A percentile compares a stretch with the other conserved stretches of the same genome.
Evolutionary conservation across 2,329 filamentous ascomycete species (phyloP).

Genomic region (Nemania bipapillata): DNA sequence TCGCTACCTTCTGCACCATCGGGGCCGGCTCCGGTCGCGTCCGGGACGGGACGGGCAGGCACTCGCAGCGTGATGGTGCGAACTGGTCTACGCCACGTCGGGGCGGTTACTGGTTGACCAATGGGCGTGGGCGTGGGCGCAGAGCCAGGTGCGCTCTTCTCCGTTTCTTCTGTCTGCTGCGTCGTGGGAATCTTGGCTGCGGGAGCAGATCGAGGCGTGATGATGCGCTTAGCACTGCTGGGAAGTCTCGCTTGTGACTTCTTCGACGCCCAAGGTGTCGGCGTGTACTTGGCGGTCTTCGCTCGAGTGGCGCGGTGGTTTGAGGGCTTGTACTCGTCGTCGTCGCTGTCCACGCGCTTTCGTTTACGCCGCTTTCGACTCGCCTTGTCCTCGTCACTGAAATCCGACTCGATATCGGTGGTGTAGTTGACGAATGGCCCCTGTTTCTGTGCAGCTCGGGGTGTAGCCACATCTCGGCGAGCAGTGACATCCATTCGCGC

Average conservation of each 20-base stretch:
- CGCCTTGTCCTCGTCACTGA: neutral
- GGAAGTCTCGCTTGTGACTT: neutral
- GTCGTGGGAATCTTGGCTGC: neutral
- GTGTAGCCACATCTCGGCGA: neutral
- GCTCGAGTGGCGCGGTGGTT: neutral
- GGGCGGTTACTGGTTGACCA: neutral
- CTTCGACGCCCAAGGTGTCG: neutral
- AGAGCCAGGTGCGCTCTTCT: neutral
- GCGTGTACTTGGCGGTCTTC: neutral
- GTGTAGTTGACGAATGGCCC: neutral
- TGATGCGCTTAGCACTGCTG: too few species aligned
- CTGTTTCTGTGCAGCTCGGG: neutral
- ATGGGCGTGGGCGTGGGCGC: neutral
- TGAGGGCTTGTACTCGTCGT: conserved; percentile 15
- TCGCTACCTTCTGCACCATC: neutral
- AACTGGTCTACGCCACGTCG: neutral
- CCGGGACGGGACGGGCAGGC: conserved; percentile 15
- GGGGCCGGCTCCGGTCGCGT: neutral
- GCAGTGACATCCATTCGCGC: neutral
- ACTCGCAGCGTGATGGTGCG: neutral
- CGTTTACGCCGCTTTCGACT: neutral
- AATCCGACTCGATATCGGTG: neutral
- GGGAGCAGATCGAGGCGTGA: too few species aligned
- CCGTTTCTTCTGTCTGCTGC: neutral
- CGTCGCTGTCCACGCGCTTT: neutral